Conservation (phyloP, 1,284 basidiomycete species). For the Marasmius sp. region DNA sequence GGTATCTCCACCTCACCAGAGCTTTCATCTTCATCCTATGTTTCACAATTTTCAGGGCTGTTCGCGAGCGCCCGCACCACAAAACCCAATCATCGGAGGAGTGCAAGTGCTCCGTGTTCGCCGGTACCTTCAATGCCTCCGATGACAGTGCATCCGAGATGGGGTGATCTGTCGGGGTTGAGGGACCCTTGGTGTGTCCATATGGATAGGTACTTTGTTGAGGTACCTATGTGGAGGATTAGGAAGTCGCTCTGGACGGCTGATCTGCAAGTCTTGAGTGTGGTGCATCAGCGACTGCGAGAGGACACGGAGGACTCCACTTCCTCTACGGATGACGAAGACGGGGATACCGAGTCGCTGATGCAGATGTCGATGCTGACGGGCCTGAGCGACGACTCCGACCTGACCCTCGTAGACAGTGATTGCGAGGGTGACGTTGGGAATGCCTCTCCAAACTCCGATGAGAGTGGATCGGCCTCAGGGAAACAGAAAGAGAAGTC, state of each 20-base stretch:
- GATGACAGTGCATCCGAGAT: constrained; percentile 56
- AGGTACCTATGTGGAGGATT: constrained; percentile 62
- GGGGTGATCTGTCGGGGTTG: constrained; percentile 59
- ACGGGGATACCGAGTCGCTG: constrained; percentile 14
- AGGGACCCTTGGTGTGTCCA: constrained; percentile 54
- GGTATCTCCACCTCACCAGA: constrained; percentile 28
- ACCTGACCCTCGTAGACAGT: constrained; percentile 46
- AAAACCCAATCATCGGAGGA: background rate
- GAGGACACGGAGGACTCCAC: constrained; percentile 24
- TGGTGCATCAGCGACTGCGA: constrained; percentile 2
- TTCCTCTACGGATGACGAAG: constrained; percentile 26
- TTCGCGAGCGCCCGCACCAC: constrained; percentile 7
- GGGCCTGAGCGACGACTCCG: constrained; percentile 42
- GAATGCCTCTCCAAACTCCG: constrained; percentile 14
- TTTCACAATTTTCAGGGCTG: constrained; percentile 2
- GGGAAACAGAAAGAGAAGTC: constrained; percentile 6
- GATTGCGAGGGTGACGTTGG: constrained; percentile 33
- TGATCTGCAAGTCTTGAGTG: constrained; percentile 43
- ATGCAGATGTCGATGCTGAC: constrained; percentile 31
- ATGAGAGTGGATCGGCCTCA: background rate
- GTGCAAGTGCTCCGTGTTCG: constrained; percentile 22
- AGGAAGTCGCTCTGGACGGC: constrained; percentile 60
- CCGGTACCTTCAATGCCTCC: constrained; percentile 25
- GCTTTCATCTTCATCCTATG: background rate
- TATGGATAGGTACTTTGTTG: constrained; percentile 58